Base-by-base conservation (phyloP, 1,284 basidiomycete species). In the Boletus holoroseus region DNA sequence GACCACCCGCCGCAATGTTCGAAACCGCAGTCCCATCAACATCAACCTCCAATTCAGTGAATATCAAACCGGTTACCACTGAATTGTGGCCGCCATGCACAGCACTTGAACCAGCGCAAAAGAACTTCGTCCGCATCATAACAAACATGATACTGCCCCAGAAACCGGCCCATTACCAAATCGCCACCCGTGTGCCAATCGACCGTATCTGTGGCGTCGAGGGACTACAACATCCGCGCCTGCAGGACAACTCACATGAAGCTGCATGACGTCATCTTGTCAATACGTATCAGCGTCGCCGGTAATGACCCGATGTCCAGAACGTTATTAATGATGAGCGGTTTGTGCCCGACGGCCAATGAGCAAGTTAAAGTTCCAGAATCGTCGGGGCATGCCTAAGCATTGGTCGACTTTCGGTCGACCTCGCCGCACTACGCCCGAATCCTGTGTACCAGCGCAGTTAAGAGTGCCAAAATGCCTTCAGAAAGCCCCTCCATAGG, bases 91-190 rank as follows among this genome's bases (percentile, higher is more conserved):
- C 22, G 22, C 22, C 3, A 22, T 22, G 22, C 22, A 22, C 22
- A 27, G n/a, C n/a, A n/a, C n/a, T n/a, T n/a, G n/a, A n/a, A n/a
- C n/a, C n/a, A n/a, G 22, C 30, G n/a, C 3, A n/a, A 11, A 35
- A 31, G 30, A 30, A 7, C 8, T 27, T 16, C 40, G 31, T 28
- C 18, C n/a, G 22, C 18, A 31, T 20, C 44, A 54, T 35, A 38
- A 35, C 31, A 28, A 24, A 28, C 27, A 28, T 22, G 3, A 13
- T 18, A 37, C 26, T 8, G 7, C 22, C 26, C 42, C 51, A 32
- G 27, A 42, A 37, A 28, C 5, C 2, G 9, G 8, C 20, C 24
- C 37, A 28, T 57, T 57, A 57, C 43, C 39, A 57, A 53, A 55
- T 30, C 27, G 12, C 3, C 28, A 26, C 36, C 47, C 26, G 22